Conservation (phyloP, 345 rosid genomes). For the Populus pruinosa region DNA sequence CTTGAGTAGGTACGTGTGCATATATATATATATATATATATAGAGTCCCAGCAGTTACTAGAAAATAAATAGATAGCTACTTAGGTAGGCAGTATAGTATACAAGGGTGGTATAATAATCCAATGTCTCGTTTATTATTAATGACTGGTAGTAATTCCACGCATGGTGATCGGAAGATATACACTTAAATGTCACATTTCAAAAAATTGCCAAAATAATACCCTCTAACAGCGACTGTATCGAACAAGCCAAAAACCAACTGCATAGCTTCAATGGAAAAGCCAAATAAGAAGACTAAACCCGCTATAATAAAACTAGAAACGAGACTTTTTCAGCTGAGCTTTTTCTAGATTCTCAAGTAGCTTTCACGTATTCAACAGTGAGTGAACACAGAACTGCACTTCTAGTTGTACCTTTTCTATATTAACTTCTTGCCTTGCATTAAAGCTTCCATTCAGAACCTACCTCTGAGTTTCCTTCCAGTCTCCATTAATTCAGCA, state of each 20-base stretch:
- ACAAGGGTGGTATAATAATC: neutral
- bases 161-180: constrained; percentile 23
- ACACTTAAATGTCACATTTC: constrained; percentile 28
- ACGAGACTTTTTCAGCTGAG: constrained; percentile 35
- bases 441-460: neutral
- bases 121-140: constrained; percentile 1
- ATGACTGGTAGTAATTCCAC: constrained; percentile 21
- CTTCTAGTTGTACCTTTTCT: constrained; percentile 4
- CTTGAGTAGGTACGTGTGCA: no score
- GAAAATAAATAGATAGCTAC: neutral
- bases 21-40: no score
- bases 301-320: constrained; percentile 20
- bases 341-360: constrained; percentile 32
- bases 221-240: constrained; percentile 21
- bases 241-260: constrained; percentile 33
- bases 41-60: no score
- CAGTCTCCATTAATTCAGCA: neutral
- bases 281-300: constrained; percentile 30
- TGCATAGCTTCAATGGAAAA: constrained; percentile 36
- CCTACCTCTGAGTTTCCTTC: neutral
- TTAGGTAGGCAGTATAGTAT: neutral
- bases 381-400: constrained; percentile 7
- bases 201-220: constrained; percentile 31
- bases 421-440: neutral
- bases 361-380: constrained; percentile 30